These are phyloP conservation scores for Mycena belliarum DNA, from an alignment of 768 basidiomycete species.

Conservation along the genomic window DNA sequence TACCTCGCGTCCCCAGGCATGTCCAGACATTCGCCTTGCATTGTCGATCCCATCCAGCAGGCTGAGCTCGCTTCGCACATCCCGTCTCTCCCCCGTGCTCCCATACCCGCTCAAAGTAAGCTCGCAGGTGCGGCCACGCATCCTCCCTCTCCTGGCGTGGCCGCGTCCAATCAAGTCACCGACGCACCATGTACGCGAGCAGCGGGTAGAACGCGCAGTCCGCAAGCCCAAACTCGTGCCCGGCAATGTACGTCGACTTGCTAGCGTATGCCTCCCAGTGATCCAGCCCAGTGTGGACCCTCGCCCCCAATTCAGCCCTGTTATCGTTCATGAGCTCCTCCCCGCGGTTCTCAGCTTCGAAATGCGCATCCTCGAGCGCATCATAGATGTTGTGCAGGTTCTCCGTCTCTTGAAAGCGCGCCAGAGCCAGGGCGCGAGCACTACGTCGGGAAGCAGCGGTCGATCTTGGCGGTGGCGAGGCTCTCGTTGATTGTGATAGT, in stretches of 20 bases:
- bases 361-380: conserved; percentile 29
- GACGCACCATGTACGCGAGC: conserved; percentile 30
- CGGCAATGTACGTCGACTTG: conserved; percentile 25
- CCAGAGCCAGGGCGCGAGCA: conserved; percentile 21
- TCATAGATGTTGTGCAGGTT: conserved; percentile 30
- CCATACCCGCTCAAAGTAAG: conserved; percentile 29
- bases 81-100: conserved; percentile 24
- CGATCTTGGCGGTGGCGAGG: conserved; percentile 22
- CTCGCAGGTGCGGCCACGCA: conserved; percentile 26
- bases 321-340: conserved; percentile 13
- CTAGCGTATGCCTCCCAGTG: conserved; percentile 28
- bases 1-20: not conserved
- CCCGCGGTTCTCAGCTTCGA: conserved; percentile 20
- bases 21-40: conserved; percentile 26
- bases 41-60: conserved; percentile 24
- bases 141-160: not conserved
- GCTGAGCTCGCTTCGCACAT: conserved; percentile 27
- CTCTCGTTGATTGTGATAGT: conserved; percentile 28
- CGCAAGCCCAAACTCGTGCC: conserved; percentile 27
- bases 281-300: conserved; percentile 26
- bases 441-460: conserved; percentile 27
- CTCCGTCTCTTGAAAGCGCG: conserved; percentile 30
- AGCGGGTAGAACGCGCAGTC: conserved; percentile 32
- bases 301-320: conserved; percentile 19
- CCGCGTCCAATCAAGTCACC: conserved; percentile 27